phyloP scores from a whole-genome alignment of 176 grass and related monocot genomes.

The Oryza glaberrima region DNA sequence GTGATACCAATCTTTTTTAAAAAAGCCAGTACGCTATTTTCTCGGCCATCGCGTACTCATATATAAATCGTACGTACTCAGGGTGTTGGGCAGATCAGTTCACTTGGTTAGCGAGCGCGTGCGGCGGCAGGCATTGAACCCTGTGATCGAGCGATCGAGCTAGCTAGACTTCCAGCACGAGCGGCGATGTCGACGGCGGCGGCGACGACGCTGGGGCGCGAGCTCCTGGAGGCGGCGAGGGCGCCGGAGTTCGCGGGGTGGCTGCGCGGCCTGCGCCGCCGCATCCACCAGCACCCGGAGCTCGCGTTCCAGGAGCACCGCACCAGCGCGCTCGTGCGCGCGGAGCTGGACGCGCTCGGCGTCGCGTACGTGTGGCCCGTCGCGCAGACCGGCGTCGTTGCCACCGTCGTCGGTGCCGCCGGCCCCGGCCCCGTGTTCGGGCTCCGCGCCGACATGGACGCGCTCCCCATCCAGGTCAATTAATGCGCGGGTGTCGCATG shows the following conservation, averaged over 20 bases:
- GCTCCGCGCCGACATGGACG: constrained; percentile 92
- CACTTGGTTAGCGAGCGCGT: no score
- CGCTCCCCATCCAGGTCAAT: constrained; percentile 75
- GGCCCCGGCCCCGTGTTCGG: constrained; percentile 59
- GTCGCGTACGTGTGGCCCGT: constrained; percentile 70
- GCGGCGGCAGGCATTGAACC: no score
- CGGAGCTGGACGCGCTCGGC: constrained; percentile 67
- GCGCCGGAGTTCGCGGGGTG: constrained; percentile 64
- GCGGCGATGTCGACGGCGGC: background rate
- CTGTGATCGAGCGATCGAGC: no score
- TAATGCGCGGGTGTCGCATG: background rate
- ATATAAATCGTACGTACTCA: no score
- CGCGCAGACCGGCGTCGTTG: constrained; percentile 68
- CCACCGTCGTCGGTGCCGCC: constrained; percentile 34
- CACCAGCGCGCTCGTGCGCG: constrained; percentile 69
- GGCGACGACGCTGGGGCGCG: background rate
- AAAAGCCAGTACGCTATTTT: no score
- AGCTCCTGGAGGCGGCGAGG: constrained; percentile 60
- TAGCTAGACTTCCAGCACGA: no score
- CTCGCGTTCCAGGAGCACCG: constrained; percentile 75
- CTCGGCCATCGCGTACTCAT: no score
- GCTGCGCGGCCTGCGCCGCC: constrained; percentile 50
- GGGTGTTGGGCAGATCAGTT: no score
- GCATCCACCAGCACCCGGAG: constrained; percentile 82
- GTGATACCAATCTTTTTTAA: no score